Base-by-base conservation (phyloP, 805 yeast genomes). In the Geotrichum ghanense region DNA sequence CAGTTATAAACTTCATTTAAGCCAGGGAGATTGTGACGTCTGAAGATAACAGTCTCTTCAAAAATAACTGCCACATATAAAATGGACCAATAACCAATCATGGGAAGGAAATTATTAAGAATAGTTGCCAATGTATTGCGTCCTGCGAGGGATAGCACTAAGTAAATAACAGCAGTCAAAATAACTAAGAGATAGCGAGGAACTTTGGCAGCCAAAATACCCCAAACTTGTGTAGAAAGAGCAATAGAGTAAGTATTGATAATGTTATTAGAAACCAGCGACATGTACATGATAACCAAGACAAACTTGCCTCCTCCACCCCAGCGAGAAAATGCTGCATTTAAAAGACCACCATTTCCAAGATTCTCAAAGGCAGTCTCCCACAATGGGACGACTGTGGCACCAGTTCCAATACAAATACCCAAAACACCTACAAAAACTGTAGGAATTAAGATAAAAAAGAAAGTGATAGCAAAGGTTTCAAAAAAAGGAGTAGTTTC, bases 41-140 rank as follows among this genome's bases (percentile, higher is more conserved):
- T 72, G 67, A 86, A 86, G 16, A 85, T 70, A 3, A 72, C 48
- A 57, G 84, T 84, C 60, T 86, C 95, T 53, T 83, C 85, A 2
- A 84, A 49, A 26, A 85, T 63, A 41, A 86, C 60, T n/a, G 76
- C 73, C 55, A 81, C 76, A 61, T 86, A 87, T 66, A 86, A 83
- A 48, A 89, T 76, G 47, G 84, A 76, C 95, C 95, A 86, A 65
- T 86, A 86, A 1, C 95, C 95, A 49, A 86, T 75, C 95, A 86
- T 86, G 7, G 95, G 95, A 56, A 86, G 67, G 64, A 86, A 86
- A 57, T 86, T 86, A 9, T 86, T 78, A 53, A 86, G 67, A 50
- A 87, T 84, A 2, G 77, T 70, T 48, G 85, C 70, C 59, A 87
- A 82, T 54, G 80, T 79, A 58, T 81, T 67, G 55, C 82, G 72